Evolutionary conservation across 2,329 filamentous ascomycete genomes (phyloP), one percentile per base, ranked within the genome.

Genomic region (Endoconidiophora polonica): DNA sequence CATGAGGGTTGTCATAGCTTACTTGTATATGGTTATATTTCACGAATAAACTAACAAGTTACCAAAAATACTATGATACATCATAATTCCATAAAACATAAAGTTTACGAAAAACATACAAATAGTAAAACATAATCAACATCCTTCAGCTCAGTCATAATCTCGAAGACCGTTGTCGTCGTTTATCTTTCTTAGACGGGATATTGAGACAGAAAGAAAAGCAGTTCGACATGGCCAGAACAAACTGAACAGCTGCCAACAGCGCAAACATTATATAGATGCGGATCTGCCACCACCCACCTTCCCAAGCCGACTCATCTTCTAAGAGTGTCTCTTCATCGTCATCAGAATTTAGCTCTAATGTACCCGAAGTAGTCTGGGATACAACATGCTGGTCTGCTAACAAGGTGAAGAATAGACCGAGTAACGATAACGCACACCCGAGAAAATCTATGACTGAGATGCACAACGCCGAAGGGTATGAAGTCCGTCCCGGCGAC

Each of bases 191-290:
- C 12, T n/a, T 16, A 9, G 44, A 24, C 10, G 44, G 38, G 10
- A 18, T 18, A 9, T 46, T 14, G 14, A 46, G 20, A 37, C 44
- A 46, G 38, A 46, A 46, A 4, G 44, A 29, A 46, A 46, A 46
- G 20, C 44, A 46, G n/a, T 46, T 46, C 4, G 44, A 46, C 29
- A 46, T 46, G 44, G 44, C 44, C 33, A 46, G 33, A 5, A 37
- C 38, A 37, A 46, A 46, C 20, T 46, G 44, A n/a, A 46, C 44
- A 23, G 44, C 33, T 33, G 44, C 16, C 26, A 46, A 38, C 6
- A 46, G 44, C 18, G 33, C 44, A 24, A 46, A 46, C 10, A 46
- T 33, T 3, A 46, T 23, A 14, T 46, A 46, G 37, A 46, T 46
- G 7, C 36, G 33, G 9, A 46, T 37, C 16, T 46, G 44, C 22